These are phyloP conservation scores for Sisymbrium altissimum DNA, from an alignment of 345 rosid species.

Conservation along the genomic window DNA sequence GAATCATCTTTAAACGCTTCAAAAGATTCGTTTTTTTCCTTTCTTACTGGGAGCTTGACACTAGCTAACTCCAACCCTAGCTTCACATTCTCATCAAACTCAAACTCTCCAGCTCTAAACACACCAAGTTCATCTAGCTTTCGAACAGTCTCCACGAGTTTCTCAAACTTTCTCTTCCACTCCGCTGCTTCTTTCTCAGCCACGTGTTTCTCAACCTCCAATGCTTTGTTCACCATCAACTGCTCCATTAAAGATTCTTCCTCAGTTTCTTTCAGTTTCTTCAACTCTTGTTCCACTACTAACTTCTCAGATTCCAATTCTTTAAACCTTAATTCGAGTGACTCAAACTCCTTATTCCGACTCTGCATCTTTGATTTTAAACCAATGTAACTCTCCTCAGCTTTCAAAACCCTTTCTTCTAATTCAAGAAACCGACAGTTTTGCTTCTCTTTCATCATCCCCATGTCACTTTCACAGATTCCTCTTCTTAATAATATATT, in stretches of 20 bases:
- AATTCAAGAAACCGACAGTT: conserved; percentile 22
- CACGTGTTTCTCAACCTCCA: conserved; percentile 46
- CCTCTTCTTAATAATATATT: too few species aligned
- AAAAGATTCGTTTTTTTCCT: background rate
- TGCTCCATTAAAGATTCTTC: conserved; percentile 40
- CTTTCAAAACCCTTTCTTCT: conserved; percentile 35
- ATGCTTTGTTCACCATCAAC: conserved; percentile 41
- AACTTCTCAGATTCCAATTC: conserved; percentile 39
- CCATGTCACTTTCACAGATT: background rate
- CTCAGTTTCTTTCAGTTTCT: conserved; percentile 24
- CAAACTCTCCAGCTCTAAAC: conserved; percentile 5
- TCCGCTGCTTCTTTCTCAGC: conserved; percentile 45
- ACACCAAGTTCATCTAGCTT: conserved; percentile 17
- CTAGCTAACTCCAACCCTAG: conserved; percentile 7
- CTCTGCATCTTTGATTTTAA: conserved; percentile 44
- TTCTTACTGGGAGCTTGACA: background rate
- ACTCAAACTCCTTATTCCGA: conserved; percentile 34
- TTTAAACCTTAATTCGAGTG: conserved; percentile 17
- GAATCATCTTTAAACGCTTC: background rate
- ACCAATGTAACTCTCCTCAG: conserved; percentile 38
- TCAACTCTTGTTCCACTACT: conserved; percentile 16
- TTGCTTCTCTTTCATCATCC: background rate
- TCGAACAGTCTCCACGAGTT: conserved; percentile 35
- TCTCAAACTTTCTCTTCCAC: conserved; percentile 55
- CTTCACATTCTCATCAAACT: conserved; percentile 25